Conservation (phyloP, 1,139 yeast genomes). For the Saccharomyces hybrid region DNA sequence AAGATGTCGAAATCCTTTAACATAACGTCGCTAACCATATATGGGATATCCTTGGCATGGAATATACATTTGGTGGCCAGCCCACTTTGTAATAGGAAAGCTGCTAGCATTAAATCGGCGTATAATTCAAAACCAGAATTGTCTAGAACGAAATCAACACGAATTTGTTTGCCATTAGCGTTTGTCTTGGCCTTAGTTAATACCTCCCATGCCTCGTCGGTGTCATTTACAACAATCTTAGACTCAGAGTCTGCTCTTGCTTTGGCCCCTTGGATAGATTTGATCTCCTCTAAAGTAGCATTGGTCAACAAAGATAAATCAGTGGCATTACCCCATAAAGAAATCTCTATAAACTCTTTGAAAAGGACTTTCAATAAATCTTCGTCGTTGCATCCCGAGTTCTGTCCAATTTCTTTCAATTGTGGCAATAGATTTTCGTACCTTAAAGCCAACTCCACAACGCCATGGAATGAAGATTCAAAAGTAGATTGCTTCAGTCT, state of each 20-base stretch:
- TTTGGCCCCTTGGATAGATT: conserved; percentile 84
- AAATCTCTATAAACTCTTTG: conserved; percentile 76
- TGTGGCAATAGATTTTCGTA: conserved; percentile 43
- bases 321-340: conserved; percentile 97
- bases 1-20: conserved; percentile 65
- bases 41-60: conserved; percentile 87
- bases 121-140: conserved; percentile 93
- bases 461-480: conserved; percentile 67
- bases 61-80: conserved; percentile 57
- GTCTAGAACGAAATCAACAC: conserved; percentile 84
- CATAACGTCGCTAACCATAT: conserved; percentile 98
- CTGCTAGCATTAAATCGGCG: conserved; percentile 71
- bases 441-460: conserved; percentile 70
- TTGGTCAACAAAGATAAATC: conserved; percentile 85
- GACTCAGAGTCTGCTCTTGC: conserved; percentile 78
- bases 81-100: conserved; percentile 67
- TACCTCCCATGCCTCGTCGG: conserved; percentile 57
- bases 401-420: conserved; percentile 9
- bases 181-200: conserved; percentile 30
- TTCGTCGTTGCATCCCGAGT: conserved; percentile 29
- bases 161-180: conserved; percentile 30
- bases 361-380: conserved; percentile 51
- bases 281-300: conserved; percentile 78
- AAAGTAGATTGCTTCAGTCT: conserved; percentile 67
- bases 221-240: conserved; percentile 74